Evolutionary conservation across 805 yeast species (phyloP).

Genomic region (Hanseniaspora meyeri): DNA sequence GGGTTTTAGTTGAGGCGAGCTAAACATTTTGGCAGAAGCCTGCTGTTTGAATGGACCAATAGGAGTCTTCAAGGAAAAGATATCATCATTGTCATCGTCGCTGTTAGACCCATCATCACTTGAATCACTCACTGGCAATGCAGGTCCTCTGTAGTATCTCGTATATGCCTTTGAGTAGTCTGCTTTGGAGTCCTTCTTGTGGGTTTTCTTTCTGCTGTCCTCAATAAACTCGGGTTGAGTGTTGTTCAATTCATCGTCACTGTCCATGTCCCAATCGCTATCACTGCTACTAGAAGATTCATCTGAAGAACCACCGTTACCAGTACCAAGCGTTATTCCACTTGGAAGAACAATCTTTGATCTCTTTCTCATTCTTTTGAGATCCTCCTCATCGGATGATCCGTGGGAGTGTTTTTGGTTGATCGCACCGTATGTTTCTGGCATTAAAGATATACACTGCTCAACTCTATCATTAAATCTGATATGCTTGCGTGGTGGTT

Average conservation of each 20-base stretch:
- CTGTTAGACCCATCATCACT: slow-evolving; percentile 17
- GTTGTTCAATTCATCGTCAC: slow-evolving; percentile 16
- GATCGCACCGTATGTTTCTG: neutral
- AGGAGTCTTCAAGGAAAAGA: neutral
- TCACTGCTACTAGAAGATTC: slow-evolving; percentile 16
- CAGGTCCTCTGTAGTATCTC: slow-evolving; percentile 12
- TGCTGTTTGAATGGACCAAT: neutral
- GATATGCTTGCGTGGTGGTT: slow-evolving; percentile 43
- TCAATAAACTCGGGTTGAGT: neutral
- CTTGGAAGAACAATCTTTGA: slow-evolving; percentile 14
- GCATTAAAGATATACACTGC: slow-evolving; percentile 43
- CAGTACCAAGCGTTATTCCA: slow-evolving; percentile 11
- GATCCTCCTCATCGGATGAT: slow-evolving; percentile 30
- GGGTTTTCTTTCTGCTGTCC: neutral
- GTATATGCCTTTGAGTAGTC: slow-evolving; percentile 15
- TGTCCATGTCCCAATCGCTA: neutral
- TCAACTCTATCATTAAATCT: slow-evolving; percentile 91
- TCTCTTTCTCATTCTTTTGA: slow-evolving; percentile 17
- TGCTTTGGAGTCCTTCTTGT: slow-evolving; percentile 18
- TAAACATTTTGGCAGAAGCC: neutral
- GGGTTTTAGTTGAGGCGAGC: slow-evolving; percentile 12
- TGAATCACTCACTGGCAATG: slow-evolving; percentile 16
- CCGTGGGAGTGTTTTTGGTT: slow-evolving; percentile 13
- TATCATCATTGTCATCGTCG: slow-evolving; percentile 25
- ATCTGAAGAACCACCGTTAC: slow-evolving; percentile 13